Evolutionary conservation across 768 basidiomycete species (phyloP), one percentile per base, ranked within the genome.

Genomic region (Tulasnella sp.): DNA sequence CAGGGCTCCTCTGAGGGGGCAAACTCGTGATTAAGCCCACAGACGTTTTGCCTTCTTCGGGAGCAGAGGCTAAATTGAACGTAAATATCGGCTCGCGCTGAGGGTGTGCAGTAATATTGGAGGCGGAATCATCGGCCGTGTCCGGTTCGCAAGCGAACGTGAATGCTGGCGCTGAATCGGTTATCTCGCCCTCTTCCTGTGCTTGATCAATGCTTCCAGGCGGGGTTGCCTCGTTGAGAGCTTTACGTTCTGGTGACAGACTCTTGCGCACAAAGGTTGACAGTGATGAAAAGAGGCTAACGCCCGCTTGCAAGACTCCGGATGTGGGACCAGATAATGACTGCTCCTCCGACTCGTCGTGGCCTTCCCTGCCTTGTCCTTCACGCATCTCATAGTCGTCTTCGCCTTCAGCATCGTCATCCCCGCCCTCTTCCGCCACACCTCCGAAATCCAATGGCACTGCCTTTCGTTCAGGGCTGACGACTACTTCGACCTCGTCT

Each of bases 401-500:
- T 64, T 77, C 76, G 0, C 38, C 45, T 25, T 77, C 77, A 12
- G 49, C 71, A 29, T 77, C 72, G 39, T 77, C 77, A 39, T 76
- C 49, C 17, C 64, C 58, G 12, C 14, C 75, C 58, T 70, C 75
- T 19, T 69, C 38, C 9, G 8, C 64, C n/a, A 9, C n/a, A 14
- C 17, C 3, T 29, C 34, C 40, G 22, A 45, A 45, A 31, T 73
- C 14, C 6, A 17, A 17, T 29, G 67, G n/a, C 5, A 2, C 19
- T 9, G 40, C 38, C 34, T 69, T 36, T 22, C 76, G 71, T 37
- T 78, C 77, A 31, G 77, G 77, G 37, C 77, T 78, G 40, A 78
- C 67, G 39, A 45, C 77, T 14, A 77, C 42, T 37, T 72, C 67
- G 12, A 78, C 77, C 31, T 78, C 77, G 22, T 71, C 67, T 70